Evolutionary conservation across 2,329 filamentous ascomycete species (phyloP).

Genomic region (Fusarium vanettenii): DNA sequence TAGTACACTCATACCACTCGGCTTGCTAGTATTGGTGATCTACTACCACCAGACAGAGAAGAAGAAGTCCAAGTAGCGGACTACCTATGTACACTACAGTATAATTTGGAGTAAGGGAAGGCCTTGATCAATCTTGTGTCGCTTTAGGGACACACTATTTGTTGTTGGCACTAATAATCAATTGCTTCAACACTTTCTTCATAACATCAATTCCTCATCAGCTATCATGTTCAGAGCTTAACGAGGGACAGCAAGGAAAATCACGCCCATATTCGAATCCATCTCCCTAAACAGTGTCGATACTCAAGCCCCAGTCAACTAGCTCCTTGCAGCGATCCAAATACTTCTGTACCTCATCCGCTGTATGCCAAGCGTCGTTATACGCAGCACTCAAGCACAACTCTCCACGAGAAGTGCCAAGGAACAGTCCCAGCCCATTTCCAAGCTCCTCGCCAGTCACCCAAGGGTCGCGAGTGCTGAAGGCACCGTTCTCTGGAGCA

Average conservation of each 20-base stretch:
- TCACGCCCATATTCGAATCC: neutral
- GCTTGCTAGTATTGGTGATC: neutral
- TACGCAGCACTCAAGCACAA: constrained; percentile 55
- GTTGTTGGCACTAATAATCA: neutral
- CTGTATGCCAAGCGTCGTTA: constrained; percentile 56
- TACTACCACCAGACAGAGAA: neutral
- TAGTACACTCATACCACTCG: neutral
- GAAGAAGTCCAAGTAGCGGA: neutral
- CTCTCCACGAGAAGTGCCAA: constrained; percentile 51
- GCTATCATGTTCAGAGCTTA: too few species aligned
- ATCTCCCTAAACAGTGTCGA: neutral
- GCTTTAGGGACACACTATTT: neutral
- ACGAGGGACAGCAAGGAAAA: neutral
- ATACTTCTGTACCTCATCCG: constrained; percentile 30
- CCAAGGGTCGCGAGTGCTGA: constrained; percentile 53
- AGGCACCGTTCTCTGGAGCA: constrained; percentile 30
- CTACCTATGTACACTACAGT: neutral
- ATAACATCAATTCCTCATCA: neutral
- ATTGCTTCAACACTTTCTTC: neutral
- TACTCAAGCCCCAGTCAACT: constrained; percentile 3
- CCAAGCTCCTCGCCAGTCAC: constrained; percentile 59
- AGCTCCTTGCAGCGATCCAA: constrained; percentile 32
- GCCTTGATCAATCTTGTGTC: neutral
- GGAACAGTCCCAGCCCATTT: constrained; percentile 52
- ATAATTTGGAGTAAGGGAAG: neutral